A percentile compares a stretch with the other conserved stretches of the same genome.
Conservation (phyloP, 2,329 filamentous ascomycete species). For the Hypoxylon sp. region DNA sequence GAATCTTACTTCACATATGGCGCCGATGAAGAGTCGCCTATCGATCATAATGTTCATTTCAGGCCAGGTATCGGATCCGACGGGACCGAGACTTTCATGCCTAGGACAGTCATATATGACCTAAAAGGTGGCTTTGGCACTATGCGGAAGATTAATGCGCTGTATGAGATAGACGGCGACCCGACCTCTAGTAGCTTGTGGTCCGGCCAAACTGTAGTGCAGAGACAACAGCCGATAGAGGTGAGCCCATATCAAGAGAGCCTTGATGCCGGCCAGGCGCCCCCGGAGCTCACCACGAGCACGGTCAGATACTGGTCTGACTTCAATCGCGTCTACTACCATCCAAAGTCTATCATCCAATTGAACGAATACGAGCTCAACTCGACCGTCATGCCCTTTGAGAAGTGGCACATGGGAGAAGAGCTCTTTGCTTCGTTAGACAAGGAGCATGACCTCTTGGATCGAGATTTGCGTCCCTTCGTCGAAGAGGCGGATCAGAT, state of each 20-base stretch:
- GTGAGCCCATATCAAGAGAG: constrained; percentile 82
- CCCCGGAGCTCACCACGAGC: constrained; percentile 74
- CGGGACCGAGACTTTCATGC: constrained; percentile 91
- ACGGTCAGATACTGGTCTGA: constrained; percentile 97
- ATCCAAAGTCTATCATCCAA: constrained; percentile 88
- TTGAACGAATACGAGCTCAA: constrained; percentile 89
- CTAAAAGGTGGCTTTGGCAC: constrained; percentile 94
- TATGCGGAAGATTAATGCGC: constrained; percentile 85
- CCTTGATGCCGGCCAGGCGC: constrained; percentile 77
- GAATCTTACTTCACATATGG: constrained; percentile 98
- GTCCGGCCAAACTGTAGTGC: constrained; percentile 76
- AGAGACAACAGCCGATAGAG: constrained; percentile 75
- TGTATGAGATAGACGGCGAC: constrained; percentile 75
- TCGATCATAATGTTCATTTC: constrained; percentile 92
- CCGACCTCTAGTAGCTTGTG: constrained; percentile 56
- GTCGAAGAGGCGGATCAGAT: constrained; percentile 93
- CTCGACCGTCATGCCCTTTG: constrained; percentile 84
- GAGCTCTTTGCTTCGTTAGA: constrained; percentile 81
- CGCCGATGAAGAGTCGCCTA: constrained; percentile 72
- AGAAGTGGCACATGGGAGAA: constrained; percentile 79
- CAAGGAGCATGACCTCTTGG: constrained; percentile 86
- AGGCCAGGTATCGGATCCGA: constrained; percentile 84
- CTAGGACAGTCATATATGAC: constrained; percentile 92
- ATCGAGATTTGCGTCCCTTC: constrained; percentile 90
- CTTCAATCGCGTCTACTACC: constrained; percentile 92